Conservation (phyloP, 805 yeast genomes). For the Nakazawaea ernobii region DNA sequence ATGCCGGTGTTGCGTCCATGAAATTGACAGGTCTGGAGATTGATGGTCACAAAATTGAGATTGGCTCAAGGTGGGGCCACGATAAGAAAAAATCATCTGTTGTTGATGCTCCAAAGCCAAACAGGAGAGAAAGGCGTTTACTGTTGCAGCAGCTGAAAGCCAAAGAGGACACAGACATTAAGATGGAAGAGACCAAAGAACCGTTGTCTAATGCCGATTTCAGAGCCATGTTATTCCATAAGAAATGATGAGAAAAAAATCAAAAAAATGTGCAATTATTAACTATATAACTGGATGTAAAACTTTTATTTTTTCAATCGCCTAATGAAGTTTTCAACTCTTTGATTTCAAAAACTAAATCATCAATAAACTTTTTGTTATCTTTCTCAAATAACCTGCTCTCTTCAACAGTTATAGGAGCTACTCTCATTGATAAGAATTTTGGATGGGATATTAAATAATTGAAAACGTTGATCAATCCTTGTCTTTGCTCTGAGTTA, state of each 20-base stretch:
- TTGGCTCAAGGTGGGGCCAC: slow-evolving; percentile 27
- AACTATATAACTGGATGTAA: too few species aligned
- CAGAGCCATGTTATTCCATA: slow-evolving; percentile 25
- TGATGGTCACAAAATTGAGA: slow-evolving; percentile 23
- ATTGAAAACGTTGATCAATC: slow-evolving; percentile 54
- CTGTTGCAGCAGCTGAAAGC: not conserved
- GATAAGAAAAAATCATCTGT: not conserved
- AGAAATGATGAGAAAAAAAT: not conserved
- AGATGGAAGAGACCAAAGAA: not conserved
- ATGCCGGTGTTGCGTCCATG: slow-evolving; percentile 49
- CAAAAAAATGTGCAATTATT: too few species aligned
- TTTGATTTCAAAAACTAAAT: slow-evolving; percentile 43
- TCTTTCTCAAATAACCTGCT: slow-evolving; percentile 51
- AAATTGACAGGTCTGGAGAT: slow-evolving; percentile 32
- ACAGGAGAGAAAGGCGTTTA: slow-evolving; percentile 9
- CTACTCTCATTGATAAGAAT: slow-evolving; percentile 63
- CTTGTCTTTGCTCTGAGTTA: slow-evolving; percentile 49
- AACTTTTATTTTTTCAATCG: too few species aligned
- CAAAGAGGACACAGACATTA: not conserved
- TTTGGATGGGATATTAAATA: slow-evolving; percentile 84
- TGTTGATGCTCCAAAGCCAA: slow-evolving; percentile 9
- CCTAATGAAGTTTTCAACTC: slow-evolving; percentile 42
- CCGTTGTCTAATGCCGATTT: slow-evolving; percentile 30
- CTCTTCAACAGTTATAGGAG: slow-evolving; percentile 61
- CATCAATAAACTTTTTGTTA: slow-evolving; percentile 36